Percentiles rank a stretch among this genome's conserved stretches.
Evolutionary conservation across 2,329 filamentous ascomycete genomes (phyloP).

Genomic region (Fusarium sambucinum): DNA sequence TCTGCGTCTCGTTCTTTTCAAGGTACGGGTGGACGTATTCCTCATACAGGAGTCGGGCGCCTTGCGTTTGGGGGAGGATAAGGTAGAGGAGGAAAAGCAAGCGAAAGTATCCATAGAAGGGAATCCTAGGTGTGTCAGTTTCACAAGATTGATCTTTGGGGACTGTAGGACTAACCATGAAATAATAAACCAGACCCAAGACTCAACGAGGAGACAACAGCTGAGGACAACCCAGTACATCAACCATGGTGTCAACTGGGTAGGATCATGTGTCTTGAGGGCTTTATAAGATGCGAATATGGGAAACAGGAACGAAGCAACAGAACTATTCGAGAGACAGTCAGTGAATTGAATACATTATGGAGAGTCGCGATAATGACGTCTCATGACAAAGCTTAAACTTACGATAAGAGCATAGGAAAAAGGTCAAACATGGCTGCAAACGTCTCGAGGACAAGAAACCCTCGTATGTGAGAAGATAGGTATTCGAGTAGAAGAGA

Average conservation of each 20-base stretch:
- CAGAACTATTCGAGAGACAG: conserved; percentile 68
- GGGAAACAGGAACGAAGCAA: conserved; percentile 92
- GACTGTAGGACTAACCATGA: conserved; percentile 65
- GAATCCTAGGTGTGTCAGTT: conserved; percentile 68
- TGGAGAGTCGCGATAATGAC: conserved; percentile 30
- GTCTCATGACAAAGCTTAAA: conserved; percentile 45
- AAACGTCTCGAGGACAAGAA: conserved; percentile 22
- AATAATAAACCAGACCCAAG: conserved; percentile 88
- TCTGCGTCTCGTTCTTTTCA: conserved; percentile 84
- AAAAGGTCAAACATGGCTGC: conserved; percentile 80
- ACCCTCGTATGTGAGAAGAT: conserved; percentile 1
- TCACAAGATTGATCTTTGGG: neutral
- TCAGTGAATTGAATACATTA: conserved; percentile 27
- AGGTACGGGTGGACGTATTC: conserved; percentile 90
- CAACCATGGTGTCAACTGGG: conserved; percentile 93
- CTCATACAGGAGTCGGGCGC: conserved; percentile 87
- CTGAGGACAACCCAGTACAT: conserved; percentile 99
- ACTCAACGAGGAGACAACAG: conserved; percentile 83
- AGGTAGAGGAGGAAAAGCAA: conserved; percentile 91
- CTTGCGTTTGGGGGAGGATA: conserved; percentile 96
- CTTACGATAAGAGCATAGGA: conserved; percentile 82
- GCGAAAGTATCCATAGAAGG: conserved; percentile 93
- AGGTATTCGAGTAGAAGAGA: neutral
- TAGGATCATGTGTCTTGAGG: conserved; percentile 89
- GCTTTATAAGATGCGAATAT: conserved; percentile 99